Percentiles rank a stretch among this genome's conserved stretches.
phyloP scores from a whole-genome alignment of 345 rosid species.

The Limnanthes douglasii region DNA sequence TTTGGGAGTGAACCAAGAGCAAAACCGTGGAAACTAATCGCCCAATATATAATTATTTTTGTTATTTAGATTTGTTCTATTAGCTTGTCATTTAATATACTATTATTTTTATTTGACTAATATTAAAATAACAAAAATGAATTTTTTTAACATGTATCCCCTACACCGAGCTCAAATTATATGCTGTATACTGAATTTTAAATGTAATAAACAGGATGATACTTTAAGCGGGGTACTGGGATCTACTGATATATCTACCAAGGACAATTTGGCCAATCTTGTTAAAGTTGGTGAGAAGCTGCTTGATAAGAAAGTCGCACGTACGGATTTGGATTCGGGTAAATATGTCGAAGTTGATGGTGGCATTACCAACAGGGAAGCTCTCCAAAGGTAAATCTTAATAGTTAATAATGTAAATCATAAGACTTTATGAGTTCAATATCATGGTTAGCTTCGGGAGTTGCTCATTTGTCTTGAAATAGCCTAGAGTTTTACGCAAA shows the following conservation, averaged over 20 bases:
- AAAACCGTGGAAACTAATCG: too few relatives aligned
- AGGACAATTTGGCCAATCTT: conserved; percentile 38
- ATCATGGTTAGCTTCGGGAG: background rate
- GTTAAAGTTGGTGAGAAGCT: conserved; percentile 40
- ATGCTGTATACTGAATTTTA: background rate
- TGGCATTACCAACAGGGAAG: conserved; percentile 30
- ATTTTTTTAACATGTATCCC: background rate
- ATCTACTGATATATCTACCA: conserved; percentile 46
- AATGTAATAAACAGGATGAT: conserved; percentile 35
- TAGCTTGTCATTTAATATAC: too few relatives aligned
- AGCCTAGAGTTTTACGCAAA: too few relatives aligned
- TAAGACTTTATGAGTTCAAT: too few relatives aligned
- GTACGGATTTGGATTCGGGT: conserved; percentile 48
- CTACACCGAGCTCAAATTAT: too few relatives aligned
- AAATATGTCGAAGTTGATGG: conserved; percentile 18
- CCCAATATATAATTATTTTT: too few relatives aligned
- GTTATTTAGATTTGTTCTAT: too few relatives aligned
- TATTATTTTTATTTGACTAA: too few relatives aligned
- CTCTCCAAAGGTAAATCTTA: conserved; percentile 25
- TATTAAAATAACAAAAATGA: background rate
- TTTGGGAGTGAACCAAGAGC: too few relatives aligned
- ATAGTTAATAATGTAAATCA: background rate
- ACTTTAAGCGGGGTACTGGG: conserved; percentile 33
- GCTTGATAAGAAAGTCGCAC: conserved; percentile 38
- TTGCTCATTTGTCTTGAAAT: too few relatives aligned